phyloP scores from a whole-genome alignment of 495 filamentous ascomycete species.

The Penicillium cinerascens region DNA sequence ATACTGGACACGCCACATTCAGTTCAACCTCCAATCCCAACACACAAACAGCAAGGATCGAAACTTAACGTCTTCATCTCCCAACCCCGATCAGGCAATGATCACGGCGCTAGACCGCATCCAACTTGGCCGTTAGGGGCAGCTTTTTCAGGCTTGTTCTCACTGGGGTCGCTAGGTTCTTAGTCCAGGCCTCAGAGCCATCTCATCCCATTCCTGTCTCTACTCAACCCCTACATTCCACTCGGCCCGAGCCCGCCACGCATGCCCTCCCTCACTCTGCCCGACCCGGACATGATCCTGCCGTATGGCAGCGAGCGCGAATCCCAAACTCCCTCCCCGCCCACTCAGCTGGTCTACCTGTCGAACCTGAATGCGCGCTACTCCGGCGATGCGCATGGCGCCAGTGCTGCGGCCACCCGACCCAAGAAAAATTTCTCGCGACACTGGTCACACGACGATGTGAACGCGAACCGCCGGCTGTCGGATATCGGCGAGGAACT shows the following conservation, averaged over 20 bases:
- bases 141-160: conserved; percentile 18
- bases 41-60: neutral
- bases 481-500: conserved; percentile 70
- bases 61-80: conserved; percentile 3
- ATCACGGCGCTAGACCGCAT: conserved; percentile 27
- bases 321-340: conserved; percentile 48
- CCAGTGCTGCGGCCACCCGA: conserved; percentile 15
- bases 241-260: conserved; percentile 10
- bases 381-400: conserved; percentile 14
- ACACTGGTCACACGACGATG: conserved; percentile 50
- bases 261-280: conserved; percentile 74
- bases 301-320: conserved; percentile 60
- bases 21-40: neutral
- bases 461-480: conserved; percentile 59
- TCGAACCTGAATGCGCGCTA: conserved; percentile 34
- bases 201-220: neutral
- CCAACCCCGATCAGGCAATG: conserved; percentile 21
- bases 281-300: conserved; percentile 93
- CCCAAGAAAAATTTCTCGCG: conserved; percentile 40
- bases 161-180: neutral
- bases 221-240: conserved; percentile 1
- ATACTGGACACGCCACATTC: neutral
- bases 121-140: conserved; percentile 17
- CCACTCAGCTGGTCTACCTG: conserved; percentile 40
- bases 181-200: neutral